Evolutionary conservation across 2,329 filamentous ascomycete genomes (phyloP).

Genomic region (Chaetomiaceae sp.): DNA sequence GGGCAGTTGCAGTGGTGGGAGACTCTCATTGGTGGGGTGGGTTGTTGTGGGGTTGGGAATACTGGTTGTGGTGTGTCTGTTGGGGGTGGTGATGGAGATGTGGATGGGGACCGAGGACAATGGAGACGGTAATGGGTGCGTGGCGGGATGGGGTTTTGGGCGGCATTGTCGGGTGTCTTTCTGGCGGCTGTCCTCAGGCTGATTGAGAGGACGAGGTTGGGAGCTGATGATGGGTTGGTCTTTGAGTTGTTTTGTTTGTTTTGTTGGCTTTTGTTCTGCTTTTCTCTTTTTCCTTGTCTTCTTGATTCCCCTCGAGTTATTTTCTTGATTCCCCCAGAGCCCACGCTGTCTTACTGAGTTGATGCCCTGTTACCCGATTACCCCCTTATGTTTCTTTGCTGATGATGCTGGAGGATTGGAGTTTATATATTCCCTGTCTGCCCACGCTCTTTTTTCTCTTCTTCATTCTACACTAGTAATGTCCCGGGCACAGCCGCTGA

Average conservation of each 20-base stretch:
- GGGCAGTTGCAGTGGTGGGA: neutral
- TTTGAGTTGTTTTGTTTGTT: neutral
- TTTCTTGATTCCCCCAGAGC: neutral
- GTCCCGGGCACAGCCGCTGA: neutral
- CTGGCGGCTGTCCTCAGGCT: neutral
- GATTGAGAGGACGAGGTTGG: neutral
- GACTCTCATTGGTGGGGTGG: neutral
- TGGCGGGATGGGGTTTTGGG: neutral
- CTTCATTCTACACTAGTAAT: constrained; percentile 1
- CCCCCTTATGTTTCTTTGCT: neutral
- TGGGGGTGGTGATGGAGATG: neutral
- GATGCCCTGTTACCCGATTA: neutral
- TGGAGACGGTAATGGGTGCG: neutral
- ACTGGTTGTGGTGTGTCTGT: neutral
- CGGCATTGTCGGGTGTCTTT: neutral
- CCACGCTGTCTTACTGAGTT: neutral
- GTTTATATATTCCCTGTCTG: neutral
- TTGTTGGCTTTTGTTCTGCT: neutral
- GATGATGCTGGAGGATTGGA: neutral
- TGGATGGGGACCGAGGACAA: neutral
- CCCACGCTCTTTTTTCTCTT: neutral
- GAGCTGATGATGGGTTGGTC: neutral
- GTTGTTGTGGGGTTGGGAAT: neutral
- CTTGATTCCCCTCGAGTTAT: constrained; percentile 10
- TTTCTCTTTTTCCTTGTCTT: neutral